These are phyloP conservation scores for Dactylellina sp. DNA, from an alignment of 2,329 filamentous ascomycete species.

Conservation along the genomic window DNA sequence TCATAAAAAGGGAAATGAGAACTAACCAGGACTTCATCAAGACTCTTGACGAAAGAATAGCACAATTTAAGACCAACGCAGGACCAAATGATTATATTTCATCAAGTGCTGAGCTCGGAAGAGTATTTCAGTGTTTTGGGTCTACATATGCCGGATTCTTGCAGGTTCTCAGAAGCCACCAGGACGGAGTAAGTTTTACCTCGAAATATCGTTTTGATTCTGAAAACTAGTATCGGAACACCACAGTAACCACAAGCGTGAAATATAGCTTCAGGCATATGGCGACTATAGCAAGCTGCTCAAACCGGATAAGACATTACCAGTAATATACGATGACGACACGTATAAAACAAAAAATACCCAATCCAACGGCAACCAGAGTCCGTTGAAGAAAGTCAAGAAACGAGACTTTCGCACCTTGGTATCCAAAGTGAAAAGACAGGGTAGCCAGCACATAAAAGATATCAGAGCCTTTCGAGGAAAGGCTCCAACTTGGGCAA, in stretches of 20 bases:
- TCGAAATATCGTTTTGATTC: neutral
- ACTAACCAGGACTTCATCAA: conserved; percentile 12
- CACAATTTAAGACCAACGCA: neutral
- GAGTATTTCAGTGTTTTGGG: conserved; percentile 22
- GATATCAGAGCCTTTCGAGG: neutral
- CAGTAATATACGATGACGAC: conserved; percentile 23
- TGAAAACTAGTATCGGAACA: neutral
- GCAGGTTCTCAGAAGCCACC: conserved; percentile 17
- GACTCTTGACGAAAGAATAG: conserved; percentile 1
- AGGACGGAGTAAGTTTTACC: conserved; percentile 25
- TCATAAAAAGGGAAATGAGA: conserved; percentile 9
- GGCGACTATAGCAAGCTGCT: conserved; percentile 25
- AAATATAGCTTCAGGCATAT: conserved; percentile 21
- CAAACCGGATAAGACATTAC: conserved; percentile 5
- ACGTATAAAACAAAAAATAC: neutral
- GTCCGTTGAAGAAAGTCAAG: neutral
- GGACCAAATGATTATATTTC: conserved; percentile 15
- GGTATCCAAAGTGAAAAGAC: too few species aligned
- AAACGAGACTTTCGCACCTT: neutral
- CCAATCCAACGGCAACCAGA: neutral
- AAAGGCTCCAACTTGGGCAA: neutral
- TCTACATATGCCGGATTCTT: conserved; percentile 20
- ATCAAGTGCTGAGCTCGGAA: neutral
- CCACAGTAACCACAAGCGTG: neutral
- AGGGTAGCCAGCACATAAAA: neutral